Conservation (phyloP, 768 basidiomycete species). For the Austroboletus eburneus region DNA sequence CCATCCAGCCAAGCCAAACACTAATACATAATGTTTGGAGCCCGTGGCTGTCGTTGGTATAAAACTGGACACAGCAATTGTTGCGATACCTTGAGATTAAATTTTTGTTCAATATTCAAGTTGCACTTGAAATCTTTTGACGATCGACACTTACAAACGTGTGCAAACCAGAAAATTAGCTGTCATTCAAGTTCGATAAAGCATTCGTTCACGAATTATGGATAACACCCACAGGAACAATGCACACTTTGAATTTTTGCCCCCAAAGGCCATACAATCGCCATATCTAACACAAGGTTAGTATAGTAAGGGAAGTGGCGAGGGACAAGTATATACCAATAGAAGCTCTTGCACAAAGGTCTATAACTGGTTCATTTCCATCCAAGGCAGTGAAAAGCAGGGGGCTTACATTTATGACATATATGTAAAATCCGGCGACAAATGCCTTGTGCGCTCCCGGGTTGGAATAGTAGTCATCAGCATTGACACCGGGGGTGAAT, state of each 20-base stretch:
- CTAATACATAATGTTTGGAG: neutral
- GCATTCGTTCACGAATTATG: neutral
- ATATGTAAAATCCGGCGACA: slow-evolving; percentile 16
- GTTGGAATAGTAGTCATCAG: slow-evolving; percentile 8
- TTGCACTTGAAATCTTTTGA: neutral
- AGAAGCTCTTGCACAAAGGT: slow-evolving; percentile 17
- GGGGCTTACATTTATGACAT: slow-evolving; percentile 16
- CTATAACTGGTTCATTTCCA: slow-evolving; percentile 1
- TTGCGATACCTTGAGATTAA: slow-evolving; percentile 7
- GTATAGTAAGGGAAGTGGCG: neutral
- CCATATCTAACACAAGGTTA: slow-evolving; percentile 17
- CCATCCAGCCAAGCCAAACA: slow-evolving; percentile 16
- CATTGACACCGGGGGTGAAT: slow-evolving; percentile 3
- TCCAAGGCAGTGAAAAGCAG: neutral
- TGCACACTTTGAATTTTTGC: slow-evolving; percentile 5
- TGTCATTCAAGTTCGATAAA: neutral
- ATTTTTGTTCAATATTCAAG: neutral
- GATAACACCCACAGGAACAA: slow-evolving; percentile 11
- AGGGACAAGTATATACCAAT: slow-evolving; percentile 4
- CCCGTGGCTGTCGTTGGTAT: slow-evolving; percentile 7
- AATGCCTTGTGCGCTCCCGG: slow-evolving; percentile 5
- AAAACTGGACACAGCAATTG: slow-evolving; percentile 16
- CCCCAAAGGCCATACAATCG: slow-evolving; percentile 19
- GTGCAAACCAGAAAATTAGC: slow-evolving; percentile 14
- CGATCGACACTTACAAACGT: slow-evolving; percentile 15